Base-by-base conservation (phyloP, 805 yeast species). In the Myxozyma mucilagina region DNA sequence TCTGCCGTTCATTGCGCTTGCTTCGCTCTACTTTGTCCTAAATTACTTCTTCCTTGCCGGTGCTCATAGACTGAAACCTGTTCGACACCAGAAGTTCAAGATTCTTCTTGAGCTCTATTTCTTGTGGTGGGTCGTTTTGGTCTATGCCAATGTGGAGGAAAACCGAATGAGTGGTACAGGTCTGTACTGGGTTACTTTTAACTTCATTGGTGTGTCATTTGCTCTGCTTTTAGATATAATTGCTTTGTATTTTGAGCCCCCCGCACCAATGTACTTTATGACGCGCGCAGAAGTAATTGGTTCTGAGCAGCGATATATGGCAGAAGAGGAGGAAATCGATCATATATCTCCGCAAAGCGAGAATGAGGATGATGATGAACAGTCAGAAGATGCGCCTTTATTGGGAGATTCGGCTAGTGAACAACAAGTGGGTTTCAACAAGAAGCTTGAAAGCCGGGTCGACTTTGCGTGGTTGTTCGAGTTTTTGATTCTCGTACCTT, bases 401-500 rank as follows among this genome's bases (percentile, higher is more conserved):
- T 49, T 85, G 86, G 0, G 88, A 85, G 24, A 82, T 71, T 14
- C 82, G 72, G 3, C 84, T 72, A 0, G 80, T 77, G 71, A 83
- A 87, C 47, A 78, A 76, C 0, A 79, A 70, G 32, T 70, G 64
- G 61, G 79, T 81, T 8, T 72, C 74, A 47, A 36, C 24, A 57
- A 48, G 68, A 68, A 49, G 52, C 56, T 64, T 29, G 53, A 56
- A 18, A 42, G 69, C 53, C 81, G 84, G 4, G 80, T 82, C 50
- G 81, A 86, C 44, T 89, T 87, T 70, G 96, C 87, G 68, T 91
- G 97, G 97, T 79, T 86, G 14, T 65, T 89, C 16, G 96, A 91
- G 72, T 90, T 83, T 68, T 66, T 89, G 36, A 63, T 85, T 1
- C 71, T 87, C 16, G 89, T 87, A 13, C 97, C 97, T 1, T 55